Evolutionary conservation across 768 basidiomycete species (phyloP), one percentile per base, ranked within the genome.

Genomic region (Kwoniella mangroviensis): DNA sequence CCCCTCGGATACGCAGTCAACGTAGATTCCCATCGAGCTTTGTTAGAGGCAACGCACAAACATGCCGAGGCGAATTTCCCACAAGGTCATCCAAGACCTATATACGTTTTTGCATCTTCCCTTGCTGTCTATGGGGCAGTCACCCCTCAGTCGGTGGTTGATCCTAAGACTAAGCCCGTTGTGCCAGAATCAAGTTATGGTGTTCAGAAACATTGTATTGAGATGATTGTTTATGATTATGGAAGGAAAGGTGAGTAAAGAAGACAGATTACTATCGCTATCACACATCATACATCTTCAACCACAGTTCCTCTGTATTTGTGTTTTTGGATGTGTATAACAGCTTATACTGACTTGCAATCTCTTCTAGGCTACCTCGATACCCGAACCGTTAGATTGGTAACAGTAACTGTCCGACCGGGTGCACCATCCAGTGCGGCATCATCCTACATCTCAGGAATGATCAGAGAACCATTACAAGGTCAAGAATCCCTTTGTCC

Each of bases 1-100:
- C 87, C 87, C 52, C 75, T 89, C 1, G 88, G 87, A n/a, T 79
- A 76, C 63, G 63, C 73, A 15, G 81, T 84, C 71, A 84, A 84
- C 71, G 75, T 84, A 57, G 79, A 82, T 57, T 81, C 81, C 2
- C 80, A 84, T 68, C 42, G 82, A 65, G 68, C 74, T 13, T 71
- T 84, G 0, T 67, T 84, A 26, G 68, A 76, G 28, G 72, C 67
- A 22, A 59, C 75, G 11, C 75, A 77, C 54, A 66, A 62, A 13
- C 83, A 84, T 68, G 76, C 75, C 2, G 65, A 74, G 13, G 52
- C 69, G 1, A 62, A 67, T 12, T 60, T 63, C 4, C 59, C 64
- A 11, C 68, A 67, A 13, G 75, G 67, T 5, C 60, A 65, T 11
- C 77, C 78, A 17, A 69, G 77, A 51, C 78, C 81, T 0, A 71